Percentiles rank a stretch among this genome's conserved stretches.
These are phyloP conservation scores for Fusarium sp. DNA, from an alignment of 2,329 filamentous ascomycete species.

Conservation along the genomic window DNA sequence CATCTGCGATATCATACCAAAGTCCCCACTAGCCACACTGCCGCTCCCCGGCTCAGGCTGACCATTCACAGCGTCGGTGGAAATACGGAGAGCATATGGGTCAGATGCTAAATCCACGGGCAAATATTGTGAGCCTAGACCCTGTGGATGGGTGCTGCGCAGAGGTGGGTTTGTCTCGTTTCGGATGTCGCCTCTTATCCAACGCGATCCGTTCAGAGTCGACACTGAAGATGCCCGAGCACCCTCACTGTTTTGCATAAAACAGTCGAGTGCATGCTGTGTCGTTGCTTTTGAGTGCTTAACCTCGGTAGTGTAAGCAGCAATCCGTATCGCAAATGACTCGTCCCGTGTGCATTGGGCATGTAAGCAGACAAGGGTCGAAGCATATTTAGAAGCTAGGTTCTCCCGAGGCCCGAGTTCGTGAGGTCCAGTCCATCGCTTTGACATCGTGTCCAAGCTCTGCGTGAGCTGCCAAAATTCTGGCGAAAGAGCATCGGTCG, in stretches of 20 bases:
- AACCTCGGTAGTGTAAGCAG: conserved; percentile 34
- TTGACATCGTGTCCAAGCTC: conserved; percentile 42
- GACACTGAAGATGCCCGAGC: neutral
- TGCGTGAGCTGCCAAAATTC: conserved; percentile 46
- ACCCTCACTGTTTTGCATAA: neutral
- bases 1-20: conserved; percentile 59
- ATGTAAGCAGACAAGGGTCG: conserved; percentile 2
- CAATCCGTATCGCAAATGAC: conserved; percentile 23
- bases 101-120: neutral
- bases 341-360: conserved; percentile 19
- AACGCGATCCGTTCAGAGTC: neutral
- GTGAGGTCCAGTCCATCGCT: conserved; percentile 45
- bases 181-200: neutral
- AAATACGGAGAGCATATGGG: neutral
- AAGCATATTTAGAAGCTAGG: conserved; percentile 6
- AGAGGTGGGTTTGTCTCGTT: neutral
- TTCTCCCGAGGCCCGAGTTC: conserved; percentile 6
- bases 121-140: neutral
- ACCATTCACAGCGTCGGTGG: neutral
- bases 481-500: conserved; percentile 33
- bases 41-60: neutral
- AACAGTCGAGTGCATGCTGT: neutral
- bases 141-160: neutral
- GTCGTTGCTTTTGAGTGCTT: conserved; percentile 16
- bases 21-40: conserved; percentile 8